Base-by-base conservation (phyloP, 805 yeast genomes). In the Wickerhamiella qilinensis region DNA sequence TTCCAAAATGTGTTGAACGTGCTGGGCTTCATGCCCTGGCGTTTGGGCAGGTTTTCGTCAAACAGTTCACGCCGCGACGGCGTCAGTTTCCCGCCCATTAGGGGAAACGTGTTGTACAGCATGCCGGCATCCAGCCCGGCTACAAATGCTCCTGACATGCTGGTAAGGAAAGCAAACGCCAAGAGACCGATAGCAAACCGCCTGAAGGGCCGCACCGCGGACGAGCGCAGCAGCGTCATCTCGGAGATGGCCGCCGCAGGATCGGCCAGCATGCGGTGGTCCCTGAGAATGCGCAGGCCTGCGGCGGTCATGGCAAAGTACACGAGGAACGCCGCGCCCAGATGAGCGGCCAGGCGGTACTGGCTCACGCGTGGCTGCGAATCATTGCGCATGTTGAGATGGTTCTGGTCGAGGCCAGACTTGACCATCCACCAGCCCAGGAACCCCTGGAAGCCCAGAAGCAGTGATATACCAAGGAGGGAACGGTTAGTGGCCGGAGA, bases 391-490 rank as follows among this genome's bases (percentile, higher is more conserved):
- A 78, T 85, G 18, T 69, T 70, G 35, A 91, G 63, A 52, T 78
- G 78, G 33, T 77, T 69, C 52, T 78, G 79, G 54, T 85, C 93
- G 40, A 91, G 67, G 22, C 98, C 98, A 8, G 95, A 83, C 51
- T 81, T 75, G 38, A 91, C 98, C 98, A 91, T 91, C 99, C 99
- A 91, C 98, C 98, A 91, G 24, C 98, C 98, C 47, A 91, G 78
- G 38, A 77, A 80, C 38, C 98, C 98, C 64, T 91, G 98, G 35
- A 91, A 62, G 9, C 94, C 99, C 41, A 91, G 67, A 37, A 91
- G 62, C 0, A 68, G 74, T 31, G 93, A 71, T 34, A 91, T 69
- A 2, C 82, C 82, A 17, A 81, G 58, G 14, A 91, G 63, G 47
- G 83, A 69, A 40, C 64, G 63, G 36, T 82, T 76, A 3, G 81